Conservation (phyloP, 805 yeast species). For the Starmera amethionina region DNA sequence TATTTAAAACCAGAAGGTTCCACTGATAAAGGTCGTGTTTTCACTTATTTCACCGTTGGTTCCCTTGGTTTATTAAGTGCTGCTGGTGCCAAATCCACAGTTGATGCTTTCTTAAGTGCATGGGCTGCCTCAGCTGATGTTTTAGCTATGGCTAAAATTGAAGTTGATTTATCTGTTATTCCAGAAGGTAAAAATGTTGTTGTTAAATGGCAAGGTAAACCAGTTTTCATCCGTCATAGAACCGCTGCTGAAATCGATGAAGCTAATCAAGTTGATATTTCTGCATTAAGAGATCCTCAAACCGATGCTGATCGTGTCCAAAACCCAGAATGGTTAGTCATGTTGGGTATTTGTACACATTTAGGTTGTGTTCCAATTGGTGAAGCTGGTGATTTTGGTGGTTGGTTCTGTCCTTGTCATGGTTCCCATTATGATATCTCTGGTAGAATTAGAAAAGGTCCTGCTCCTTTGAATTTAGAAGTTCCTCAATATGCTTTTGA, state of each 20-base stretch:
- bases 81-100: slow-evolving; percentile 94
- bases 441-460: slow-evolving; percentile 99
- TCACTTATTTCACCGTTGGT: slow-evolving; percentile 96
- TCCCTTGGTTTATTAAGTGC: slow-evolving; percentile 84
- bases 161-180: slow-evolving; percentile 84
- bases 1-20: slow-evolving; percentile 65
- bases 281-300: slow-evolving; percentile 88
- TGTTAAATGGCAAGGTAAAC: slow-evolving; percentile 99
- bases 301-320: slow-evolving; percentile 86
- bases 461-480: slow-evolving; percentile 98
- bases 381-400: slow-evolving; percentile 99
- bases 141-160: slow-evolving; percentile 98
- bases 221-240: slow-evolving; percentile 99
- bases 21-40: slow-evolving; percentile 72
- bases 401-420: slow-evolving; percentile 99
- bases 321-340: slow-evolving; percentile 96
- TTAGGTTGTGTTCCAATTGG: slow-evolving; percentile 99
- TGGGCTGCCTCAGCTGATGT: slow-evolving; percentile 99
- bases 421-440: slow-evolving; percentile 99
- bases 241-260: slow-evolving; percentile 87
- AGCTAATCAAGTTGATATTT: slow-evolving; percentile 77
- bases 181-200: slow-evolving; percentile 98
- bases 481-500: slow-evolving; percentile 85
- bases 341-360: slow-evolving; percentile 99
- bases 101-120: slow-evolving; percentile 82